These are phyloP conservation scores for Lentinula lateritia DNA, from an alignment of 768 basidiomycete species.

Conservation along the genomic window DNA sequence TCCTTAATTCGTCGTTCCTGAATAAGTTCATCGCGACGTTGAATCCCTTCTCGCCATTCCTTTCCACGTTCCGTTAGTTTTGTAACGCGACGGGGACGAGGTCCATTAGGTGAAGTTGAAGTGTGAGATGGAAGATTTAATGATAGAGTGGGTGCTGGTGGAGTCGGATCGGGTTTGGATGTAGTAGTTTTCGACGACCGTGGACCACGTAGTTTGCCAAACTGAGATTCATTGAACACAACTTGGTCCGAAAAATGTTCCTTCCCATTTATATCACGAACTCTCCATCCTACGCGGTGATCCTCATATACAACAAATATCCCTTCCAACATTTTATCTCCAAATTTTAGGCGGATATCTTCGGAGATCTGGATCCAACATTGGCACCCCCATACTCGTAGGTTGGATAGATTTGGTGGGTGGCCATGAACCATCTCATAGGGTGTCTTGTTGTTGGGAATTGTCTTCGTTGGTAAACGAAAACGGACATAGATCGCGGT, in stretches of 20 bases:
- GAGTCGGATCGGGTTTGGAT: no score
- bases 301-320: background rate
- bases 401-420: background rate
- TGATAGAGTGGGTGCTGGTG: background rate
- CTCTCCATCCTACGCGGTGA: background rate
- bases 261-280: background rate
- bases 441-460: background rate
- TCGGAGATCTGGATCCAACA: no score
- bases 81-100: no score
- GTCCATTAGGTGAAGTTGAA: no score
- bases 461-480: conserved; percentile 9
- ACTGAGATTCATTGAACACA: background rate
- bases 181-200: background rate
- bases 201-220: background rate
- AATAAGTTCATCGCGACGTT: no score
- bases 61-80: no score
- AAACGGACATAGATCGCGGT: conserved; percentile 17
- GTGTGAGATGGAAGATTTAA: no score
- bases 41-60: no score
- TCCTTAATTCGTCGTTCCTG: no score
- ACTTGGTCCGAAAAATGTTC: background rate
- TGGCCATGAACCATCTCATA: background rate
- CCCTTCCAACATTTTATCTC: no score
- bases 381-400: background rate
- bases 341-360: no score